phyloP scores from a whole-genome alignment of 1,284 basidiomycete genomes.

The Ceratobasidium sp. region DNA sequence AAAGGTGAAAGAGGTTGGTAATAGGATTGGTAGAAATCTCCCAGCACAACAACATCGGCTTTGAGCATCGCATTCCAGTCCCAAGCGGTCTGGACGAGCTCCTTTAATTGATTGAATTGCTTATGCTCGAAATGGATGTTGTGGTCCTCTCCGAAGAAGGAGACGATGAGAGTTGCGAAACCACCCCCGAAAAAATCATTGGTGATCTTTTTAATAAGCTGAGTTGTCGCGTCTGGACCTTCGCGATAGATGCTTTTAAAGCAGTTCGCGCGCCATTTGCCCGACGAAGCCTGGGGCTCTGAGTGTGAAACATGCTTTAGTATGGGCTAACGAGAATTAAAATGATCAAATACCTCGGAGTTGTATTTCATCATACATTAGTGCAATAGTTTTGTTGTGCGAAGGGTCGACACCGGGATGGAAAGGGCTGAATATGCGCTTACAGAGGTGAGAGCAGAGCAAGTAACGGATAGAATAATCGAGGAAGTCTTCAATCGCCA shows the following conservation, averaged over 20 bases:
- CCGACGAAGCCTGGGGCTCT: slow-evolving; percentile 21
- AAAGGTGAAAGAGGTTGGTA: background rate
- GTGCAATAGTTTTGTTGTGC: background rate
- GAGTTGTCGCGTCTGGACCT: background rate
- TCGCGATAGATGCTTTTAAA: slow-evolving; percentile 5
- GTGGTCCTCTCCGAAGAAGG: slow-evolving; percentile 3
- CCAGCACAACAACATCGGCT: slow-evolving; percentile 8
- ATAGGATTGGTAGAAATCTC: slow-evolving; percentile 30
- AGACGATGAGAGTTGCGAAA: background rate
- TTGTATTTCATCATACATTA: slow-evolving; percentile 9
- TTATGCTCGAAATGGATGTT: background rate
- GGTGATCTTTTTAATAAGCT: background rate
- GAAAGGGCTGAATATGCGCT: slow-evolving; percentile 22
- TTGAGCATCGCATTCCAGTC: slow-evolving; percentile 18
- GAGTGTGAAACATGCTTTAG: background rate
- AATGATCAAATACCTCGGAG: background rate
- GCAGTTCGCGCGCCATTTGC: slow-evolving; percentile 19
- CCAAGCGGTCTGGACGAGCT: background rate
- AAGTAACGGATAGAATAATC: slow-evolving; percentile 23
- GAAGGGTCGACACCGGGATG: slow-evolving; percentile 14
- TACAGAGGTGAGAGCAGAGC: slow-evolving; percentile 1
- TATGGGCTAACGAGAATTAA: background rate
- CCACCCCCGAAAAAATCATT: background rate
- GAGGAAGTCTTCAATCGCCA: slow-evolving; percentile 26
- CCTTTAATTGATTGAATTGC: background rate